These are phyloP conservation scores for Oryza officinalis DNA, from an alignment of 176 grass and related monocot genomes.

Conservation along the genomic window DNA sequence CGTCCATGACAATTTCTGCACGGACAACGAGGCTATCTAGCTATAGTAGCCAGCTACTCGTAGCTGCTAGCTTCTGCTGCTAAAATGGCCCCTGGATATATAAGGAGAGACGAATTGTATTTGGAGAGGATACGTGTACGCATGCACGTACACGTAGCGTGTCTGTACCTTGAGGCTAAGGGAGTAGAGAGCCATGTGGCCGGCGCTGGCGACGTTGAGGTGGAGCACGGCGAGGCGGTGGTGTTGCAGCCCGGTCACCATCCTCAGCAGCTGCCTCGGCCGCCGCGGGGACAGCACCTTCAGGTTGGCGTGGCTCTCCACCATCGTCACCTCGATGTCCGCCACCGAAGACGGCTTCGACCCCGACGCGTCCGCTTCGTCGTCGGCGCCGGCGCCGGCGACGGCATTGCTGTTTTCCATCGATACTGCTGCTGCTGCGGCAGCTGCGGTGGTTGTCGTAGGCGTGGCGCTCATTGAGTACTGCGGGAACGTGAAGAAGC, in stretches of 20 bases:
- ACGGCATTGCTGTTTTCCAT: slow-evolving; percentile 19
- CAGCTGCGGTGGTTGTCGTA: not conserved
- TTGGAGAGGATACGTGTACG: not conserved
- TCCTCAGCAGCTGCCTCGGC: slow-evolving; percentile 59
- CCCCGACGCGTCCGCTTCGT: slow-evolving; percentile 30
- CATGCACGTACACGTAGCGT: not conserved
- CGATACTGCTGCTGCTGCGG: not conserved
- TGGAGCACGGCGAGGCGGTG: slow-evolving; percentile 65
- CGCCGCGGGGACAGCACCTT: slow-evolving; percentile 54
- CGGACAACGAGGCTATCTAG: slow-evolving; percentile 22
- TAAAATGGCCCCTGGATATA: not conserved
- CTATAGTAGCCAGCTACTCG: not conserved
- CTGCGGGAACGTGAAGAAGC: slow-evolving; percentile 83
- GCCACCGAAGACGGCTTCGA: slow-evolving; percentile 48
- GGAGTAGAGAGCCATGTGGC: slow-evolving; percentile 56
- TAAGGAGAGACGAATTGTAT: not conserved
- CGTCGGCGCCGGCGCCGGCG: not conserved
- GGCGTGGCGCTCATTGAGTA: slow-evolving; percentile 39
- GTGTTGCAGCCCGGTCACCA: slow-evolving; percentile 50
- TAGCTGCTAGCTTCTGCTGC: not conserved
- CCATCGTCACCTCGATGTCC: slow-evolving; percentile 76
- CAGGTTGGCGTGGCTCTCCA: slow-evolving; percentile 77
- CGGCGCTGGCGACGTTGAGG: slow-evolving; percentile 60
- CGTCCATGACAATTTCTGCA: slow-evolving; percentile 19
- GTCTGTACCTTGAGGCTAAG: slow-evolving; percentile 68